These are phyloP conservation scores for Raddia distichophylla DNA, from an alignment of 176 grass and related monocot genomes.

Conservation along the genomic window DNA sequence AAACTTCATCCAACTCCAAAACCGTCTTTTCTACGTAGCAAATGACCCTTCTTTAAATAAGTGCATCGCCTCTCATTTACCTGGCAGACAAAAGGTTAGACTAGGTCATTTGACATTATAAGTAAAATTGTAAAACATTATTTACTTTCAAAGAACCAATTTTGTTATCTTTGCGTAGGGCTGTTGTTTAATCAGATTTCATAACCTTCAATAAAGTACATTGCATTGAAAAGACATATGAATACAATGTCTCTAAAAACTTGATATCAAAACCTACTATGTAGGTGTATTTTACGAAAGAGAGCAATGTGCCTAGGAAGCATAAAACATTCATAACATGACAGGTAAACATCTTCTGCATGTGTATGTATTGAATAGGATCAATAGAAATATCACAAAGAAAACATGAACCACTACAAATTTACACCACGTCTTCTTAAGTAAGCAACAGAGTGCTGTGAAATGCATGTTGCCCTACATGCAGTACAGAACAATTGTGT, in stretches of 20 bases:
- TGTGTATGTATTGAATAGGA: neutral
- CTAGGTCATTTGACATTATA: neutral
- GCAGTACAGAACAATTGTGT: neutral
- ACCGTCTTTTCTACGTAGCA: neutral
- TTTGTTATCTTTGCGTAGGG: neutral
- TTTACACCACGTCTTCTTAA: neutral
- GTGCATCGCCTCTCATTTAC: slow-evolving; percentile 29
- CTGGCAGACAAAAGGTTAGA: slow-evolving; percentile 25
- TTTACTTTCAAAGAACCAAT: neutral
- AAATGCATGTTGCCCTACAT: neutral
- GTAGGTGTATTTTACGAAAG: neutral
- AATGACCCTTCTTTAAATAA: neutral
- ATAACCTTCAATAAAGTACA: neutral
- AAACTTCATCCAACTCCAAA: neutral
- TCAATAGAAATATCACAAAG: neutral
- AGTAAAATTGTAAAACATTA: neutral
- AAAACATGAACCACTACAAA: neutral
- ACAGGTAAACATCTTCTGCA: neutral
- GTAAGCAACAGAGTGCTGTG: neutral
- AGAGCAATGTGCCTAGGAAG: neutral
- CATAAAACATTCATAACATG: neutral
- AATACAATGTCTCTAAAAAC: neutral
- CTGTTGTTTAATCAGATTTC: slow-evolving; percentile 11
- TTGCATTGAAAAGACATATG: neutral
- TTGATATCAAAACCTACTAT: neutral